These are phyloP conservation scores for Calcarisporium arbuscula DNA, from an alignment of 2,329 filamentous ascomycete genomes.

Conservation along the genomic window DNA sequence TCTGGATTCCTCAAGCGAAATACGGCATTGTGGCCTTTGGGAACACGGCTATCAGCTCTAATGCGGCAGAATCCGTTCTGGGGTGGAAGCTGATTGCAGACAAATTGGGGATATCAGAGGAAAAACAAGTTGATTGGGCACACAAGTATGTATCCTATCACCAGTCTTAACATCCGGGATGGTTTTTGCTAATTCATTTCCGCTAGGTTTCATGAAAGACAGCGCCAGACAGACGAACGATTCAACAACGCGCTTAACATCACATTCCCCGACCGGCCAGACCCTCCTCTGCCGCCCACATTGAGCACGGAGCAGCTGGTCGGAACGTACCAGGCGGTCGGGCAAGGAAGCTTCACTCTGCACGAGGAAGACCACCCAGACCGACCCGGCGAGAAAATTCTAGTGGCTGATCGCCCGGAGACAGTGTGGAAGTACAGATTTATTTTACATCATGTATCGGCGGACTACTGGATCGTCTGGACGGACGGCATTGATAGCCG, in stretches of 20 bases:
- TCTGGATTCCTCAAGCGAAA: conserved; percentile 25
- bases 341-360: conserved; percentile 26
- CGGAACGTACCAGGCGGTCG: conserved; percentile 39
- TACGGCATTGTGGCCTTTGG: conserved; percentile 25
- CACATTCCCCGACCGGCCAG: conserved; percentile 31
- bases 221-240: no score
- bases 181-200: no score
- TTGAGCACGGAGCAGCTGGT: conserved; percentile 24
- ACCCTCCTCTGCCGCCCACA: conserved; percentile 27
- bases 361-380: conserved; percentile 10
- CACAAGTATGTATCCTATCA: conserved; percentile 13
- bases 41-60: conserved; percentile 37
- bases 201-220: no score
- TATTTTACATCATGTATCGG: conserved; percentile 20
- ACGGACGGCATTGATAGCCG: not conserved
- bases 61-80: conserved; percentile 19
- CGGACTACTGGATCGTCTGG: conserved; percentile 20
- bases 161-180: not conserved
- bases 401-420: conserved; percentile 17
- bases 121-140: conserved; percentile 13
- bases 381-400: conserved; percentile 10
- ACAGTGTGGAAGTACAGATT: conserved; percentile 16
- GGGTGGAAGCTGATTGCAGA: conserved; percentile 24
- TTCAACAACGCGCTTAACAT: conserved; percentile 25
- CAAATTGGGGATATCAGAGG: conserved; percentile 15